Base-by-base conservation (phyloP, 768 basidiomycete genomes). In the Phylloporus arenicola region DNA sequence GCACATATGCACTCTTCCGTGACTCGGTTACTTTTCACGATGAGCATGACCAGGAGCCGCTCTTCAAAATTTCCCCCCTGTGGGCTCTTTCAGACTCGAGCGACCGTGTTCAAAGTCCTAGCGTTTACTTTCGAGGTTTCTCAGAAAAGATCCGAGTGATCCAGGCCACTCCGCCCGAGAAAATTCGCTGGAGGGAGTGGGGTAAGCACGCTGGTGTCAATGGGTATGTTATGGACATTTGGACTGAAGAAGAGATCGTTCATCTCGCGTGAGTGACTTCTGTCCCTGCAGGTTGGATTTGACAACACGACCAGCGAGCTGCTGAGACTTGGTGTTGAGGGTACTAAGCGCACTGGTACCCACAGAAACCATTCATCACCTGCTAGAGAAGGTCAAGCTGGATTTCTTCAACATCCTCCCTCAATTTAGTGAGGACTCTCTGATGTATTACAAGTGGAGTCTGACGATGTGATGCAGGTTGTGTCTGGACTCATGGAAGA, bases 11-110 rank as follows among this genome's bases (percentile, higher is more conserved):
- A 24, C 22, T 24, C 3, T 24, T 24, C 22, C 22, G 5, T 24
- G 5, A 24, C 22, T 3, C 5, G 5, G 22, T 24, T 3, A 24
- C 22, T 24, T 24, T 24, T 24, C 5, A 3, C 22, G 3, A 24
- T 17, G 16, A 25, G 6, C 6, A 6, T 14, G 40, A 41, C 14
- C 2, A 20, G 6, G 7, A 6, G 19, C 40, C 16, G 13, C 13
- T 8, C 16, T 8, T 31, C 3, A 3, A 11, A 3, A 11, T 31
- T 14, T 0, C 10, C 3, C 3, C 5, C 2, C 3, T 46, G 2
- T 54, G 53, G 49, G 53, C 35, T 10, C 41, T 54, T 13, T 38
- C 13, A 0, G 45, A 54, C 29, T 47, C 50, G n/a, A 39, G 31
- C 30, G 0, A n/a, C 1, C 0, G 10, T 3, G 6, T 29, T 7